Percentiles rank a stretch among this genome's conserved stretches.
Evolutionary conservation across 108 stramenopile species (phyloP).

Genomic region (Asterionellopsis glacialis): DNA sequence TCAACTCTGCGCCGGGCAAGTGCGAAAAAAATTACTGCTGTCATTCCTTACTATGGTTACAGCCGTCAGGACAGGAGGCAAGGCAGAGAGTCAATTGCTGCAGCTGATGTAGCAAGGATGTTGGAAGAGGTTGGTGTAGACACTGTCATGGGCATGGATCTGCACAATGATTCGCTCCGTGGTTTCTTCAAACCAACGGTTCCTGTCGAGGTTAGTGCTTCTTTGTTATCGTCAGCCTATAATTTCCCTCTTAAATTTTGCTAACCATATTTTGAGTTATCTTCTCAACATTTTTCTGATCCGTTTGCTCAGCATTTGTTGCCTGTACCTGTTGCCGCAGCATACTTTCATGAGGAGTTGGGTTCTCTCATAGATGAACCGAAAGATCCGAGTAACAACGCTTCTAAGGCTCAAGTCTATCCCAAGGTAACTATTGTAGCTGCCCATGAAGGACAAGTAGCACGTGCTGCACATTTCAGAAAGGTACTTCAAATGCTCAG

Average conservation of each 20-base stretch:
- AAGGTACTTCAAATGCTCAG: constrained; percentile 69
- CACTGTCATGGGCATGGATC: constrained; percentile 78
- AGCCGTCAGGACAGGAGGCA: constrained; percentile 63
- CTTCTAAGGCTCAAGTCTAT: not conserved
- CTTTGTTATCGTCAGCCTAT: not conserved
- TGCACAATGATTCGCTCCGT: constrained; percentile 58
- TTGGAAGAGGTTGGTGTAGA: constrained; percentile 87
- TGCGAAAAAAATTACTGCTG: constrained; percentile 76
- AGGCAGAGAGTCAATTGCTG: constrained; percentile 75
- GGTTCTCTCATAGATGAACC: constrained; percentile 15
- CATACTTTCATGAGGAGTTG: constrained; percentile 86
- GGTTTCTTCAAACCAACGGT: constrained; percentile 71
- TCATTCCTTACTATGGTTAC: constrained; percentile 92
- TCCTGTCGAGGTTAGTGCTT: constrained; percentile 65
- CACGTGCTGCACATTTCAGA: constrained; percentile 70
- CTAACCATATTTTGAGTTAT: not conserved
- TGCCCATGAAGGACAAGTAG: constrained; percentile 83
- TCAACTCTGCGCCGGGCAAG: constrained; percentile 66
- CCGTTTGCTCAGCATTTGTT: constrained; percentile 46
- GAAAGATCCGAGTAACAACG: constrained; percentile 13
- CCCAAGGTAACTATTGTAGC: constrained; percentile 76
- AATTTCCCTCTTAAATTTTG: not conserved
- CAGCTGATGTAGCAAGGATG: constrained; percentile 78
- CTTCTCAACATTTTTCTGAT: constrained; percentile 3
- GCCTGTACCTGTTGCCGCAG: constrained; percentile 86